Base-by-base conservation (phyloP, 768 basidiomycete species). In the Galerina sulciceps region DNA sequence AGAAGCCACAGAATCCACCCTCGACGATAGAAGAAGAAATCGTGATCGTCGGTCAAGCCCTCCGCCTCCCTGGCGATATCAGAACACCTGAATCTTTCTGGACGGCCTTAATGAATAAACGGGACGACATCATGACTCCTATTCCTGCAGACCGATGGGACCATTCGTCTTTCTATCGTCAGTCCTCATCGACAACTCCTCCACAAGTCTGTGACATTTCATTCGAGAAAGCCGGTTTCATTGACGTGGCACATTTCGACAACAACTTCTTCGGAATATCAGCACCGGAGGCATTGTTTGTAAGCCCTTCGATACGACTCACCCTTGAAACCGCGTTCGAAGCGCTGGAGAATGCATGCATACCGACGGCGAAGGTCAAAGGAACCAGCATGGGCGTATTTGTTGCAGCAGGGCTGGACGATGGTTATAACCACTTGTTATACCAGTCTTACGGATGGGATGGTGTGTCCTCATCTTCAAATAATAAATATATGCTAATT, bases 261-360 rank as follows among this genome's bases (percentile, higher is more conserved):
- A 65, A 73, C 58, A 40, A 26, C 1, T 75, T 75, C 56, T 75
- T 75, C 47, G 69, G 68, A 1, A 67, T 75, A 15, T 67, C 74
- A 3, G 51, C 65, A 5, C 59, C 71, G 1, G 74, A 75, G 59
- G 74, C 74, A 2, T 53, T 67, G 4, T 62, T 49, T 44, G 47
- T 75, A 6, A 26, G 49, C 10, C 73, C 73, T 0, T 35, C 57
- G 0, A 57, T 66, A 10, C 63, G 74, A 14, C 61, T 75, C 1
- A 66, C 64, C 1, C 58, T 75, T 18, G 74, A 75, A 55, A 66
- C 65, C 0, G 62, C 68, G 1, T 74, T 72, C 53, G 67, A 71
- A 48, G 74, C 74, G 2, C 61, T 75, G 6, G 73, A 75, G 50
- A 65, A 69, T 51, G 73, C 73, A 1, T 64, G 67, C 45, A 73